Base-by-base conservation (phyloP, 2,329 filamentous ascomycete species). In the Penicillium sp. region DNA sequence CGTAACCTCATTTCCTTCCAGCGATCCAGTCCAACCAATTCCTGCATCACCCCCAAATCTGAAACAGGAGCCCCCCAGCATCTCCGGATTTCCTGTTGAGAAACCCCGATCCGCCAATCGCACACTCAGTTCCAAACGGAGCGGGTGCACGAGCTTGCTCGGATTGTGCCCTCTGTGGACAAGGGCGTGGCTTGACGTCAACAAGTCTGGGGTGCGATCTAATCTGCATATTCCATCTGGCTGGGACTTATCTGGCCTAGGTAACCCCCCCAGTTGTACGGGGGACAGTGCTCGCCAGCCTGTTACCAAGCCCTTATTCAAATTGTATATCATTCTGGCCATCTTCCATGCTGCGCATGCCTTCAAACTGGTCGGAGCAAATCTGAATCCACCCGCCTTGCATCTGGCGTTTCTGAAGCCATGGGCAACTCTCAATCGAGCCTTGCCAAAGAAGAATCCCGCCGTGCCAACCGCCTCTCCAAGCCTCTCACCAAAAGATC, bases 391-490 rank as follows among this genome's bases (percentile, higher is more conserved):
- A 50, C 51, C 45, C 54, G 46, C 36, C 22, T 56, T 43, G 46
- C 32, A 43, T 49, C 45, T 56, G 44, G 32, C 44, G 43, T 18
- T 27, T 53, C 22, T 46, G 42, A 62, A 63, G 62, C 52, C 61
- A 75, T 75, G 73, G 73, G 73, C 59, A 73, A 70, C 59, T 64
- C 62, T 18, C 67, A 69, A 49, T 75, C 73, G 32, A 66, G 62
- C 44, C 62, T 62, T 56, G 65, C 57, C 49, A 70, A 63, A 61
- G 62, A 68, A 49, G 70, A 72, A 49, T 66, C 64, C 42, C 67
- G 67, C 53, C 67, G 63, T 49, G 65, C 67, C 27, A 74, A 73
- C 47, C 71, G 71, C 51, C 61, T 75, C 34, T 73, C 72, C 38
- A 75, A 75, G 44, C 69, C 72, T 29, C 61, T 67, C n/a, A 67